These are phyloP conservation scores for Pestalotiopsis sp. DNA, from an alignment of 2,329 filamentous ascomycete species.

Conservation along the genomic window DNA sequence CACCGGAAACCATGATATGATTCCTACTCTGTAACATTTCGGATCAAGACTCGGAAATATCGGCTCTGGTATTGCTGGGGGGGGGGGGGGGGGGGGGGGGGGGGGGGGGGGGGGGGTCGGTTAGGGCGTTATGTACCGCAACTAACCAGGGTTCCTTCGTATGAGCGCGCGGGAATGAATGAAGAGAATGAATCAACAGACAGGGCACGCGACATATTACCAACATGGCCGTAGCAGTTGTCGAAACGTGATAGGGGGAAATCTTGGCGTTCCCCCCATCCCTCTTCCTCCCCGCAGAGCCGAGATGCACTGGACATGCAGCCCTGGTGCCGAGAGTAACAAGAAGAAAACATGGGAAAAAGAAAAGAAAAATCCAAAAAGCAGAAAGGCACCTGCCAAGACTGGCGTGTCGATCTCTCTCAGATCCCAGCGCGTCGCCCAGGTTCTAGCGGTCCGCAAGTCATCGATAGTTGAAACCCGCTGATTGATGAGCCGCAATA, in stretches of 20 bases:
- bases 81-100: too few species aligned
- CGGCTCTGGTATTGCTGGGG: neutral
- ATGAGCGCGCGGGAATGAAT: neutral
- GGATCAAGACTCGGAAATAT: constrained; percentile 3
- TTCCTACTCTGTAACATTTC: neutral
- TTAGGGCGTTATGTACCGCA: too few species aligned
- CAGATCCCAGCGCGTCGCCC: neutral
- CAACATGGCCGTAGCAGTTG: neutral
- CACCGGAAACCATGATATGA: neutral
- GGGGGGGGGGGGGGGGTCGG: too few species aligned
- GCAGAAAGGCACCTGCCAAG: constrained; percentile 1
- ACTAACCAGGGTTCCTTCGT: neutral
- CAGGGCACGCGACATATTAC: neutral
- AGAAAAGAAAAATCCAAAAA: neutral
- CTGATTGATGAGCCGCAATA: constrained; percentile 7
- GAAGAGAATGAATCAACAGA: neutral
- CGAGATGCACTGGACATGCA: neutral
- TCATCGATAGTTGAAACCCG: neutral
- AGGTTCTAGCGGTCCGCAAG: neutral
- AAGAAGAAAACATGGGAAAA: neutral
- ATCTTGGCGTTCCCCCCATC: neutral
- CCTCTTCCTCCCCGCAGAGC: neutral
- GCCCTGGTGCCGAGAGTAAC: neutral
- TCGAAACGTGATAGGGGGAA: neutral
- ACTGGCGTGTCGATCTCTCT: constrained; percentile 3